Conservation (phyloP, 768 basidiomycete genomes). For the Polyporus arcularius region DNA sequence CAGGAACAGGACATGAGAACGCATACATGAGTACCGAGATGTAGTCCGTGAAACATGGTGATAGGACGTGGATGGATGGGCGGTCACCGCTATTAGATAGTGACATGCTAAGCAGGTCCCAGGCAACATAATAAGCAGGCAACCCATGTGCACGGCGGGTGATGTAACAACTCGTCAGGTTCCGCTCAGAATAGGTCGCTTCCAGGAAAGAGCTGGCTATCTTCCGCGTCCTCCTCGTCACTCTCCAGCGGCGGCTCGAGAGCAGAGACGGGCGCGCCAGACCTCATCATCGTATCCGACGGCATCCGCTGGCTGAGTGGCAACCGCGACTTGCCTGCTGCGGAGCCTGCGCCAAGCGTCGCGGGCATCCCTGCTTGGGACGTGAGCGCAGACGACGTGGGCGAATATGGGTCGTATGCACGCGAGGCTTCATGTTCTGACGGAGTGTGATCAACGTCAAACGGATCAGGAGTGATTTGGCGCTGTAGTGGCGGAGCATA, state of each 20-base stretch:
- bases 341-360: constrained; percentile 12
- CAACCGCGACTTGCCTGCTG: constrained; percentile 10
- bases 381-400: constrained; percentile 19
- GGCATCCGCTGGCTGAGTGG: constrained; percentile 20
- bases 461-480: constrained; percentile 30
- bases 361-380: constrained; percentile 20
- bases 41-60: not conserved
- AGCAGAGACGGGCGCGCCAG: constrained; percentile 3
- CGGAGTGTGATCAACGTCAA: constrained; percentile 24
- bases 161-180: not conserved
- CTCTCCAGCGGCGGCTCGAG: constrained; percentile 25
- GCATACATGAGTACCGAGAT: not conserved
- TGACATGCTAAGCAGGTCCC: constrained; percentile 1
- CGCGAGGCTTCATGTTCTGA: constrained; percentile 5
- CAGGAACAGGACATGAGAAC: not conserved
- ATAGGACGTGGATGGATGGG: not conserved
- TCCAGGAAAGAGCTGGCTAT: constrained; percentile 44
- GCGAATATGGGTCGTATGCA: constrained; percentile 23
- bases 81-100: constrained; percentile 5
- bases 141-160: not conserved
- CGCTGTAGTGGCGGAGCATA: constrained; percentile 16
- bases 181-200: constrained; percentile 41
- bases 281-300: constrained; percentile 5
- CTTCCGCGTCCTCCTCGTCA: constrained; percentile 30
- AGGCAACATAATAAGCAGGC: not conserved